These are phyloP conservation scores for Crucihimalaya himalaica DNA, from an alignment of 345 rosid genomes.

Conservation along the genomic window DNA sequence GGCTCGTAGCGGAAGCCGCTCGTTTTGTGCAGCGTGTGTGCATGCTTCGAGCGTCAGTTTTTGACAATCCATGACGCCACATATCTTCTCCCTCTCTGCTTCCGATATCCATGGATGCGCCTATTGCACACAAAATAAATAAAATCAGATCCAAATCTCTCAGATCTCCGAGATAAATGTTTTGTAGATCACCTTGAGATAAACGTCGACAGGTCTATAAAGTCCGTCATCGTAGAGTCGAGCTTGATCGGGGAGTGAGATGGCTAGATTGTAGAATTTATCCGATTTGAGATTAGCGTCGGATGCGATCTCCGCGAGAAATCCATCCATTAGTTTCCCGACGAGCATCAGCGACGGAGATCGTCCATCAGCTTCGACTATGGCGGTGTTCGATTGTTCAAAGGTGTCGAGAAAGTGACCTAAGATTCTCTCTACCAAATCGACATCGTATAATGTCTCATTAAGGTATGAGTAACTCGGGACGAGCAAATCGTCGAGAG, in stretches of 20 bases:
- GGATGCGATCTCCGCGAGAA: slow-evolving; percentile 86
- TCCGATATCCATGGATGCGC: slow-evolving; percentile 93
- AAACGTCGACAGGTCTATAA: slow-evolving; percentile 92
- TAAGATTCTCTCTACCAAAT: slow-evolving; percentile 83
- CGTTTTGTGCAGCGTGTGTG: slow-evolving; percentile 99
- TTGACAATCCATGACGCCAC: slow-evolving; percentile 84
- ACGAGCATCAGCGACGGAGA: slow-evolving; percentile 72
- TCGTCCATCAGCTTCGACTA: slow-evolving; percentile 44
- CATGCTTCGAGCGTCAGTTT: slow-evolving; percentile 94
- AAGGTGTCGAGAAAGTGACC: slow-evolving; percentile 64
- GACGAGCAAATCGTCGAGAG: slow-evolving; percentile 85
- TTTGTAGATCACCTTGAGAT: slow-evolving; percentile 64
- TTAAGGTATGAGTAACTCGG: slow-evolving; percentile 95
- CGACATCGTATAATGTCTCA: slow-evolving; percentile 94
- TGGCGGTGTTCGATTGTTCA: slow-evolving; percentile 39
- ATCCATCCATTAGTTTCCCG: slow-evolving; percentile 93
- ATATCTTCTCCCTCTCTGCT: slow-evolving; percentile 80
- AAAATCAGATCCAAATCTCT: slow-evolving; percentile 7
- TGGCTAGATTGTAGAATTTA: slow-evolving; percentile 66
- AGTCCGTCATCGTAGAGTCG: slow-evolving; percentile 96
- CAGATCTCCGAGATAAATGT: background rate
- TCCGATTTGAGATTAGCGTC: slow-evolving; percentile 88
- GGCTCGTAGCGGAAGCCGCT: slow-evolving; percentile 87
- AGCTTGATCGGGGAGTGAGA: slow-evolving; percentile 79
- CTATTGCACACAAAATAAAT: slow-evolving; percentile 33